These are phyloP conservation scores for Pisolithus albus DNA, from an alignment of 768 basidiomycete genomes.

Conservation along the genomic window DNA sequence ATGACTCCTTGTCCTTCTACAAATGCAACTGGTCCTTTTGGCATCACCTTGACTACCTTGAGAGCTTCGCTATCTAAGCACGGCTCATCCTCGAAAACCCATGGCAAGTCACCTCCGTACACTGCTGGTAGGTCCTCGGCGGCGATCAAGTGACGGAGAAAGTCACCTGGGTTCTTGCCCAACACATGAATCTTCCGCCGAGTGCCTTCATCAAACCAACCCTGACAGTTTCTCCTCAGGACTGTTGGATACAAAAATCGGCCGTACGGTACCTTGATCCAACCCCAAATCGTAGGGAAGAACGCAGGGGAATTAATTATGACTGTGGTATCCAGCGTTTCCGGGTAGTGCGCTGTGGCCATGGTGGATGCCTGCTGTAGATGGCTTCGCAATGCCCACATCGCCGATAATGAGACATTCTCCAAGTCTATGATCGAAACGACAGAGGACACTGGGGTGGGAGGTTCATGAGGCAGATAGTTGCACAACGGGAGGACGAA, in stretches of 20 bases:
- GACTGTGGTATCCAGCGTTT: conserved; percentile 60
- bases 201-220: conserved; percentile 77
- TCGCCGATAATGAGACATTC: conserved; percentile 48
- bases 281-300: conserved; percentile 78
- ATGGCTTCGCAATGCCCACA: conserved; percentile 67
- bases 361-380: conserved; percentile 70
- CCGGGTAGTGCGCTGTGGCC: conserved; percentile 77
- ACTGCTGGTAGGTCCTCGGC: conserved; percentile 49
- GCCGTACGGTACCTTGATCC: conserved; percentile 55
- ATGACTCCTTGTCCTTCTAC: conserved; percentile 32
- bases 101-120: conserved; percentile 73
- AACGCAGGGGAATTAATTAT: conserved; percentile 78
- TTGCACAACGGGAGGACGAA: conserved; percentile 63
- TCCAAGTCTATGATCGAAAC: conserved; percentile 71
- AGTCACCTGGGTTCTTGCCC: conserved; percentile 48
- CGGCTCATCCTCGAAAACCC: conserved; percentile 64
- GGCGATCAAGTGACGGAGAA: conserved; percentile 46
- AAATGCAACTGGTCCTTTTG: conserved; percentile 49
- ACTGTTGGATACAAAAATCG: not conserved
- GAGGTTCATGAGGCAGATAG: conserved; percentile 45
- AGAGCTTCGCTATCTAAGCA: conserved; percentile 50
- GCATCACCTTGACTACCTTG: conserved; percentile 41
- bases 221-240: conserved; percentile 27
- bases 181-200: conserved; percentile 73
- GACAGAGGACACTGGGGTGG: conserved; percentile 52